Evolutionary conservation across 768 basidiomycete species (phyloP), one percentile per base, ranked within the genome.

Genomic region (Amanita polypyramis): DNA sequence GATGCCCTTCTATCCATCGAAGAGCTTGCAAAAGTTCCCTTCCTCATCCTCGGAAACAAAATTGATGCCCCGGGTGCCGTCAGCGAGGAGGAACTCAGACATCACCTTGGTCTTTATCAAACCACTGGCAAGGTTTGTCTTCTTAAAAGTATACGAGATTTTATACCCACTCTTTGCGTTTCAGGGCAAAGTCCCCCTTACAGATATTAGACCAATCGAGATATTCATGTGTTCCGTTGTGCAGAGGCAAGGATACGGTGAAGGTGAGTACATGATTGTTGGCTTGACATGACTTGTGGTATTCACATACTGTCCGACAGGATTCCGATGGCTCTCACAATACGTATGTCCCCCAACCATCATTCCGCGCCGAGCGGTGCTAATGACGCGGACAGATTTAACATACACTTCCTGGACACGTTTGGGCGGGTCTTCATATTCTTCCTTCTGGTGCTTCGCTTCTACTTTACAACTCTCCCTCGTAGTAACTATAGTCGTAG

Each of bases 171-270:
- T 7, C 41, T 48, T 35, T 25, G 12, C 30, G 17, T 25, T 20
- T 34, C 29, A 96, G 94, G 96, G 96, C 63, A 98, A 98, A 66
- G 89, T 96, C 33, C 95, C 93, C 51, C 79, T 99, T 61, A 87
- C 74, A 57, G 95, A 97, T 65, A 98, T 98, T 56, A 81, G 96
- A 51, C 96, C 96, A 14, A 97, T 99, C 65, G 96, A 99, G 63
- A 77, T 98, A 57, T 99, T 97, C 81, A 99, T 99, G 96, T 97
- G 94, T 73, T 98, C 96, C 11, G 96, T 99, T 49, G 96, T 99
- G 48, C 92, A 95, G 77, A 78, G 95, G 65, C 93, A 96, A 66
- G 95, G 95, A 43, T 98, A 99, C 64, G 95, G 93, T 51, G 95
- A 98, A 71, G 95, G 94, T 81, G 49, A 42, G 70, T 60, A 11